Conservation (phyloP, 352 stramenopile species). For the Globisporangium radiosum region DNA sequence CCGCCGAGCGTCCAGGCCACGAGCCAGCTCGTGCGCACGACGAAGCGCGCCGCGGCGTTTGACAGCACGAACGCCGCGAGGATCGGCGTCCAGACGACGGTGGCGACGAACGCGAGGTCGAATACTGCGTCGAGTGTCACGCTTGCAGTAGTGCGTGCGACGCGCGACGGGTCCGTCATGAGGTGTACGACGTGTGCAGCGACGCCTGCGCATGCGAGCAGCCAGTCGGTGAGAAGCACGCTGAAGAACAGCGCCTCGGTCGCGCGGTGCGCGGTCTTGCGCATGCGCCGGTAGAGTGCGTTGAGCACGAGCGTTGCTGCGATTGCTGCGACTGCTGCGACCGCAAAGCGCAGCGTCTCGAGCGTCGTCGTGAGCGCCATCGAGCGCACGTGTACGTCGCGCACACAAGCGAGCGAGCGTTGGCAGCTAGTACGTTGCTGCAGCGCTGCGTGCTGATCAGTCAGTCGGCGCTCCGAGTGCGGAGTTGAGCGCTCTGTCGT, state of each 20-base stretch:
- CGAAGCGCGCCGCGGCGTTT: constrained; percentile 39
- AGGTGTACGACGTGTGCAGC: constrained; percentile 20
- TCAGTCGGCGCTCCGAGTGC: too few relatives aligned
- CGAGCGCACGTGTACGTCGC: not conserved
- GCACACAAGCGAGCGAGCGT: not conserved
- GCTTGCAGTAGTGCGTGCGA: constrained; percentile 10
- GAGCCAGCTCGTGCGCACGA: constrained; percentile 39
- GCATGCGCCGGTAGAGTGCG: constrained; percentile 42
- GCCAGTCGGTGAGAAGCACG: constrained; percentile 50
- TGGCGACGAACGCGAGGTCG: constrained; percentile 60
- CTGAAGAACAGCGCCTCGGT: constrained; percentile 58
- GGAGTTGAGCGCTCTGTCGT: not conserved
- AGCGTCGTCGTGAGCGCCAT: constrained; percentile 1
- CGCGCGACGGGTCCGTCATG: constrained; percentile 3
- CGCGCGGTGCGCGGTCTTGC: constrained; percentile 54
- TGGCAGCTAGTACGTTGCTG: not conserved
- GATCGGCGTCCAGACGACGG: constrained; percentile 59
- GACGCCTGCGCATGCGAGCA: constrained; percentile 42
- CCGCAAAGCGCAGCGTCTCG: constrained; percentile 24
- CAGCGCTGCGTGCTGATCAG: not conserved
- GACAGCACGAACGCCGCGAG: constrained; percentile 63
- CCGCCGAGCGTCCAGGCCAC: constrained; percentile 38
- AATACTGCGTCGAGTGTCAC: constrained; percentile 31
- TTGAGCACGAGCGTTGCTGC: constrained; percentile 27
- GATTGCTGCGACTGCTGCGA: constrained; percentile 25